Percentiles rank a stretch among this genome's conserved stretches.
Conservation (phyloP, 805 yeast species). For the Deakozyma indianensis region DNA sequence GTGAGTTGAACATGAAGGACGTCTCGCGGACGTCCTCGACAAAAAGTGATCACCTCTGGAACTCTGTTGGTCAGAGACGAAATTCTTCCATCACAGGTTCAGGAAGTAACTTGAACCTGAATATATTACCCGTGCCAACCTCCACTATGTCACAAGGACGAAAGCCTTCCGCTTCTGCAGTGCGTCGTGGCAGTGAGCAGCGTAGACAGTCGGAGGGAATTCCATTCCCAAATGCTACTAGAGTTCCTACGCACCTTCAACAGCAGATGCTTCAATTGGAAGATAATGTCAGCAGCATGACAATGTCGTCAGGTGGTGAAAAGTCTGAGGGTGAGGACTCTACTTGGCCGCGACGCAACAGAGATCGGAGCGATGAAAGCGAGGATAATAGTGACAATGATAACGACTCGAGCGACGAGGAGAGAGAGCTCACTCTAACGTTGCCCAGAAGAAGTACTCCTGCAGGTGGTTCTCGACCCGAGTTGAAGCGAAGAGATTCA, state of each 20-base stretch:
- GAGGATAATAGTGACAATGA: conserved; percentile 12
- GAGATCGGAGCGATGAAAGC: background rate
- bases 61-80: too few species aligned
- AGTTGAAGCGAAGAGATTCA: background rate
- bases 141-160: background rate
- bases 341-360: background rate
- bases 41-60: background rate
- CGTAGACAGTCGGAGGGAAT: background rate
- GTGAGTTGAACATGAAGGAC: background rate
- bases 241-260: background rate
- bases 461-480: background rate
- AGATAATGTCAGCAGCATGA: conserved; percentile 13
- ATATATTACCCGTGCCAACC: background rate
- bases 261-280: conserved; percentile 4
- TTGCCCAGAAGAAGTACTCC: background rate
- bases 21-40: background rate
- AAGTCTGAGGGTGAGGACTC: background rate
- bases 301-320: conserved; percentile 5
- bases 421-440: conserved; percentile 12
- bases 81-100: background rate
- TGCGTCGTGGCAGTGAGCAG: background rate
- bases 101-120: background rate
- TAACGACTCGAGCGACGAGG: conserved; percentile 9
- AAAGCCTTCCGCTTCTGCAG: conserved; percentile 1
- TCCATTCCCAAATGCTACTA: background rate